A percentile compares a stretch with the other conserved stretches of the same genome.
phyloP scores from a whole-genome alignment of 495 filamentous ascomycete genomes.

The Xylaria bambusicola region DNA sequence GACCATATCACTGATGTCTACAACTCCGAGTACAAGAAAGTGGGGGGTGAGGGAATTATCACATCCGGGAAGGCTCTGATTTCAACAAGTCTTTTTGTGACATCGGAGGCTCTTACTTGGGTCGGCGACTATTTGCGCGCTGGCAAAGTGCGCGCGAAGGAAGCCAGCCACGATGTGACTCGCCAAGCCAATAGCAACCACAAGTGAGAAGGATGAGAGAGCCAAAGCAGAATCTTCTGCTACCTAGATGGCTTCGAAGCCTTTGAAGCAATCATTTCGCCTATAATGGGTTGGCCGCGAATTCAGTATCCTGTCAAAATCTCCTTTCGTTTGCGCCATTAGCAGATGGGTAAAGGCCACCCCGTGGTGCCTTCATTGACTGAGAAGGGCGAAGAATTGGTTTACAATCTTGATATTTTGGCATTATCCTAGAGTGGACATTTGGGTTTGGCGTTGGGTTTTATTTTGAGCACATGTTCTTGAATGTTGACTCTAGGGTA shows the following conservation, averaged over 20 bases:
- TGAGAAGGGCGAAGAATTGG: too few relatives aligned
- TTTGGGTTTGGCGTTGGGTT: slow-evolving; percentile 5
- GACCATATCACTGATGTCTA: slow-evolving; percentile 75
- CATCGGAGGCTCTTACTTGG: slow-evolving; percentile 63
- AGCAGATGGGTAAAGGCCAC: neutral
- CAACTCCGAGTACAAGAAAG: slow-evolving; percentile 74
- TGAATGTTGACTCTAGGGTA: too few relatives aligned
- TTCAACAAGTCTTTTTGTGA: slow-evolving; percentile 71
- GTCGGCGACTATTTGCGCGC: slow-evolving; percentile 56
- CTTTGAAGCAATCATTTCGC: neutral
- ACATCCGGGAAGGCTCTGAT: slow-evolving; percentile 73
- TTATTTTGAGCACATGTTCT: neutral
- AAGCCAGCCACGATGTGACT: slow-evolving; percentile 20
- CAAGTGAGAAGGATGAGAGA: neutral
- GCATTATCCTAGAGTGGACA: slow-evolving; percentile 6
- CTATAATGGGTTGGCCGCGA: neutral
- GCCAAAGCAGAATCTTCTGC: neutral
- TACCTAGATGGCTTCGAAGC: neutral
- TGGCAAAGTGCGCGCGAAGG: slow-evolving; percentile 64
- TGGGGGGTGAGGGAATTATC: slow-evolving; percentile 65
- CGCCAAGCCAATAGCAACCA: slow-evolving; percentile 16
- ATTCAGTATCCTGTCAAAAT: too few relatives aligned
- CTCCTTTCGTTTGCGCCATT: neutral
- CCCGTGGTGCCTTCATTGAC: neutral
- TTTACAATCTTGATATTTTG: neutral